Percentiles rank a stretch among this genome's conserved stretches.
Conservation (phyloP, 805 yeast genomes). For the Yamadazyma sp. region DNA sequence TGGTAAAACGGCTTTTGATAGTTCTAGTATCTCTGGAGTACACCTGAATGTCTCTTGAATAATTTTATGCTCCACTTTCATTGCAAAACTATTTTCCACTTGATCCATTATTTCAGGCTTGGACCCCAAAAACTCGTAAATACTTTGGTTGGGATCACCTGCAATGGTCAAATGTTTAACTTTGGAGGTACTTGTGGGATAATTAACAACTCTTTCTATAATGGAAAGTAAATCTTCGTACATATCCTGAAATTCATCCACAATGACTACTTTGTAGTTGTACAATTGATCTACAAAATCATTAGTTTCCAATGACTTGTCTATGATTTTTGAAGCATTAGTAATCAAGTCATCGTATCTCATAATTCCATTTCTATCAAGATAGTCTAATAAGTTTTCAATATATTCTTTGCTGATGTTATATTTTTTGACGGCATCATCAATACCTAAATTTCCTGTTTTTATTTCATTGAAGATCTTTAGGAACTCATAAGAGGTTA, state of each 20-base stretch:
- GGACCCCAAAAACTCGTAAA: conserved; percentile 65
- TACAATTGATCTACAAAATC: conserved; percentile 15
- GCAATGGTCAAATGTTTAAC: conserved; percentile 59
- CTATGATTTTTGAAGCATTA: conserved; percentile 27
- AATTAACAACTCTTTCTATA: conserved; percentile 34
- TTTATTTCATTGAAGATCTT: conserved; percentile 21
- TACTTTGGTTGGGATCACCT: conserved; percentile 71
- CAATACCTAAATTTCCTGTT: conserved; percentile 18
- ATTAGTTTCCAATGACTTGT: conserved; percentile 13
- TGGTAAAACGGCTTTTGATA: conserved; percentile 29
- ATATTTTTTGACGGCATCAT: conserved; percentile 21
- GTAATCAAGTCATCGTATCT: conserved; percentile 35
- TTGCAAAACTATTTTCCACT: conserved; percentile 20
- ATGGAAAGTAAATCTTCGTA: conserved; percentile 49
- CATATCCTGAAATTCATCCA: conserved; percentile 77
- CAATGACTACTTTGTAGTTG: conserved; percentile 40
- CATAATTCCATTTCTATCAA: conserved; percentile 31
- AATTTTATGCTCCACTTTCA: conserved; percentile 24
- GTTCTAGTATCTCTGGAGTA: conserved; percentile 52
- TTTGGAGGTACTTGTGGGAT: conserved; percentile 22
- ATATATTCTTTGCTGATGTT: conserved; percentile 26
- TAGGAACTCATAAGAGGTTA: conserved; percentile 23
- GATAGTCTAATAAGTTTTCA: conserved; percentile 22
- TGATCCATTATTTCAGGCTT: conserved; percentile 31
- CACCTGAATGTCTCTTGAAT: conserved; percentile 58